Conservation (phyloP, 139 green algal species). For the Closterium sp. region DNA sequence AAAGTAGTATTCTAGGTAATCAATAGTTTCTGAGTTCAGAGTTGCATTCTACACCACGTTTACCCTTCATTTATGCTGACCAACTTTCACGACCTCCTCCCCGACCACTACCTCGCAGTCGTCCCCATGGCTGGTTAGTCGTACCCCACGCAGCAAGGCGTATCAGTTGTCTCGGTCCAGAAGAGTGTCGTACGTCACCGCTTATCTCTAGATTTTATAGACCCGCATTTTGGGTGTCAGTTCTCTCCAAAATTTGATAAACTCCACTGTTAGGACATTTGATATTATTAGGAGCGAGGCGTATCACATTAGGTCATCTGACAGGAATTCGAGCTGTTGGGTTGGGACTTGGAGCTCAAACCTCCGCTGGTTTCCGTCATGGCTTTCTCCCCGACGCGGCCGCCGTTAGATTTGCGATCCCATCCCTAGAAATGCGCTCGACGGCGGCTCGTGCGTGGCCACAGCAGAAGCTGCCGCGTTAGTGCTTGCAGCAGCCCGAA, state of each 20-base stretch:
- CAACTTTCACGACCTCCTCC: no score
- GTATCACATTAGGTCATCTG: background rate
- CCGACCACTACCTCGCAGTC: background rate
- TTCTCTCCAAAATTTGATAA: background rate
- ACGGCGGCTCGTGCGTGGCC: background rate
- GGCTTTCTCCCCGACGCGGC: background rate
- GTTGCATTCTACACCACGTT: background rate
- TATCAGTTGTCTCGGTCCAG: background rate
- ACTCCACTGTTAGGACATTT: background rate
- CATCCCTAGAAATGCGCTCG: background rate
- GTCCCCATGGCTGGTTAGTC: no score
- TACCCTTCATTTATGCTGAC: background rate
- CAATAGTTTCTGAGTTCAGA: no score
- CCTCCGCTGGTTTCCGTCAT: background rate
- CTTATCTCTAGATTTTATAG: background rate
- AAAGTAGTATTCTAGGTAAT: no score
- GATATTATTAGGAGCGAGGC: background rate
- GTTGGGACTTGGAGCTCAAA: background rate
- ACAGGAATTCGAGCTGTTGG: background rate
- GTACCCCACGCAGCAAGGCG: background rate
- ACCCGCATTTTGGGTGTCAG: background rate
- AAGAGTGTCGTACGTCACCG: background rate
- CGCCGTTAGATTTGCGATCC: background rate
- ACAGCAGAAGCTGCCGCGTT: background rate
- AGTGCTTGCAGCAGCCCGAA: background rate